Percentiles rank a stretch among this genome's conserved stretches.
These are phyloP conservation scores for Backusella tuberculispora DNA, from an alignment of 192 early-diverging fungal species.

Conservation along the genomic window DNA sequence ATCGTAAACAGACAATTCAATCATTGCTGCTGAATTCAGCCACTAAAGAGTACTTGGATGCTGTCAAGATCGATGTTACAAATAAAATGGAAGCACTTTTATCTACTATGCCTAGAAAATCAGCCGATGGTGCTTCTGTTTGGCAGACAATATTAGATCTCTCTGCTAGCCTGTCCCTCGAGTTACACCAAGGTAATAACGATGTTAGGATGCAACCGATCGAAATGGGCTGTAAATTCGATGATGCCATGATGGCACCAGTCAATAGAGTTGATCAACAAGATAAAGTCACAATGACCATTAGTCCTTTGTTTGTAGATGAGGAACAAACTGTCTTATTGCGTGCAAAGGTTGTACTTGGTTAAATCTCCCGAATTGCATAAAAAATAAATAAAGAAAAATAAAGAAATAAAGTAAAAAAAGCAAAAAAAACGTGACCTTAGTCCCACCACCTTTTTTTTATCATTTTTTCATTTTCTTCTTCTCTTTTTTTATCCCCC, in stretches of 20 bases:
- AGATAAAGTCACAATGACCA: slow-evolving; percentile 30
- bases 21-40: slow-evolving; percentile 40
- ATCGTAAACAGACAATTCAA: slow-evolving; percentile 45
- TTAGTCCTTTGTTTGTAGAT: slow-evolving; percentile 42
- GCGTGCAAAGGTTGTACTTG: slow-evolving; percentile 37
- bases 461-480: background rate
- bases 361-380: slow-evolving; percentile 18
- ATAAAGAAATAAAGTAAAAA: background rate
- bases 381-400: slow-evolving; percentile 15
- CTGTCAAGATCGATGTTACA: slow-evolving; percentile 20
- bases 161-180: slow-evolving; percentile 33
- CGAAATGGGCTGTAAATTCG: slow-evolving; percentile 25
- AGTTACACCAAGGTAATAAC: slow-evolving; percentile 40
- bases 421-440: background rate
- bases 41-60: slow-evolving; percentile 40
- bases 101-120: slow-evolving; percentile 19
- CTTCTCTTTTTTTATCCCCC: background rate
- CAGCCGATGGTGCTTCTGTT: background rate
- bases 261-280: slow-evolving; percentile 3
- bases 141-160: slow-evolving; percentile 35
- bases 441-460: background rate
- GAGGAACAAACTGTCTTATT: slow-evolving; percentile 38
- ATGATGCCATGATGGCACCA: slow-evolving; percentile 36
- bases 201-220: slow-evolving; percentile 40
- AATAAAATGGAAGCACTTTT: slow-evolving; percentile 14